Evolutionary conservation across 371 early-diverging fungal species (phyloP).

Genomic region (Cokeromyces recurvatus): DNA sequence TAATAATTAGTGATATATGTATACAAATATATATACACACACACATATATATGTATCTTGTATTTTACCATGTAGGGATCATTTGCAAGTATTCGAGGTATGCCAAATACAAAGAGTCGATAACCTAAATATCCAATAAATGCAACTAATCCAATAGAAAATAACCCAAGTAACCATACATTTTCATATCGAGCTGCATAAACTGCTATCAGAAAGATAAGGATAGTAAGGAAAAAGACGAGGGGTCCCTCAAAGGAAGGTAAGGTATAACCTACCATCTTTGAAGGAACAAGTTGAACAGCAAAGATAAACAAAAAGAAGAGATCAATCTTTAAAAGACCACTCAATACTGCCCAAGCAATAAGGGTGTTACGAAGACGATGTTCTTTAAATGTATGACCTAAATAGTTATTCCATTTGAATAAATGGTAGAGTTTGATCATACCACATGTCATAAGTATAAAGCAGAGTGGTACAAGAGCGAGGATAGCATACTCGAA

Average conservation of each 20-base stretch:
- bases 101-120: constrained; percentile 17
- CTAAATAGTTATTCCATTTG: constrained; percentile 1
- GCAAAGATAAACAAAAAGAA: constrained; percentile 18
- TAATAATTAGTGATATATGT: not conserved
- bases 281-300: constrained; percentile 14
- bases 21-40: not conserved
- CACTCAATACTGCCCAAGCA: constrained; percentile 8
- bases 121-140: constrained; percentile 21
- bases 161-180: not conserved
- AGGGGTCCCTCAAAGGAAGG: constrained; percentile 11
- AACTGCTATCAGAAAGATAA: constrained; percentile 10
- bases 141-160: not conserved
- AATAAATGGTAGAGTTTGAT: constrained; percentile 3
- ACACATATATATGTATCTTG: not conserved
- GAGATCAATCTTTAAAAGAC: constrained; percentile 18
- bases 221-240: not conserved
- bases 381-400: not conserved
- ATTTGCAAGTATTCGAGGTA: not conserved
- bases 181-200: constrained; percentile 8
- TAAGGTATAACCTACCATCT: constrained; percentile 1
- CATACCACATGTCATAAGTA: not conserved
- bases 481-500: constrained; percentile 8
- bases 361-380: constrained; percentile 3
- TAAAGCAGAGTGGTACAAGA: constrained; percentile 1
- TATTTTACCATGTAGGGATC: constrained; percentile 23